phyloP scores from a whole-genome alignment of 1,284 basidiomycete genomes.

The Cryptococcus neoformans region DNA sequence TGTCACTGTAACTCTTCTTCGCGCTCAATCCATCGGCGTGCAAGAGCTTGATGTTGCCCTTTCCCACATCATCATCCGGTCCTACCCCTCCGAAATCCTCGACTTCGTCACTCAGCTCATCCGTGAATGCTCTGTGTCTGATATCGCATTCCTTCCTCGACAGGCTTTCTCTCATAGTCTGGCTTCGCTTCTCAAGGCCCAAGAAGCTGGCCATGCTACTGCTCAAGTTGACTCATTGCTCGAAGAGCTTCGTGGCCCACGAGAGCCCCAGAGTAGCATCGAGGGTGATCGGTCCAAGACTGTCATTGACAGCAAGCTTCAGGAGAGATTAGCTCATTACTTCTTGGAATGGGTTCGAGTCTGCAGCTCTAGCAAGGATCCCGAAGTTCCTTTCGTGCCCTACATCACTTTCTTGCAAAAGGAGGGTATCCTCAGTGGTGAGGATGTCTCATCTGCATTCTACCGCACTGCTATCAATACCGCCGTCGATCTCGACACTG shows the following conservation, averaged over 20 bases:
- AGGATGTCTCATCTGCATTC: slow-evolving; percentile 96
- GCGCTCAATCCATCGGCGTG: slow-evolving; percentile 75
- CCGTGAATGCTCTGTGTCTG: slow-evolving; percentile 76
- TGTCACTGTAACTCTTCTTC: slow-evolving; percentile 84
- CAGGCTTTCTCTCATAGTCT: slow-evolving; percentile 77
- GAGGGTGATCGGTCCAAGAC: slow-evolving; percentile 29
- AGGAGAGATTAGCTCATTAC: slow-evolving; percentile 58
- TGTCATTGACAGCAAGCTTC: slow-evolving; percentile 45
- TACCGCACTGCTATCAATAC: slow-evolving; percentile 97
- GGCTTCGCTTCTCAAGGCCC: slow-evolving; percentile 68
- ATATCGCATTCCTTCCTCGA: slow-evolving; percentile 71
- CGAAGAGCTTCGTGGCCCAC: slow-evolving; percentile 45
- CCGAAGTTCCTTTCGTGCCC: slow-evolving; percentile 95
- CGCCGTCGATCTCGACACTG: slow-evolving; percentile 87
- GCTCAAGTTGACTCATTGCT: slow-evolving; percentile 45
- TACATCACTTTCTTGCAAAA: slow-evolving; percentile 96
- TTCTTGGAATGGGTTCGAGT: slow-evolving; percentile 87
- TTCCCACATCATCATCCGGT: slow-evolving; percentile 73
- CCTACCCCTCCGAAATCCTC: slow-evolving; percentile 72
- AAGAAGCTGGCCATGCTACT: slow-evolving; percentile 36
- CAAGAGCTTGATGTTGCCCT: slow-evolving; percentile 85
- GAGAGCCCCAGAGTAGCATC: slow-evolving; percentile 51
- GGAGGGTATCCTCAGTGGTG: slow-evolving; percentile 93
- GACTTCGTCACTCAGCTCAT: slow-evolving; percentile 82
- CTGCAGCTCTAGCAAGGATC: slow-evolving; percentile 68